Evolutionary conservation across 1,284 basidiomycete species (phyloP), one percentile per base, ranked within the genome.

Genomic region (Cystobasidium slooffiae): DNA sequence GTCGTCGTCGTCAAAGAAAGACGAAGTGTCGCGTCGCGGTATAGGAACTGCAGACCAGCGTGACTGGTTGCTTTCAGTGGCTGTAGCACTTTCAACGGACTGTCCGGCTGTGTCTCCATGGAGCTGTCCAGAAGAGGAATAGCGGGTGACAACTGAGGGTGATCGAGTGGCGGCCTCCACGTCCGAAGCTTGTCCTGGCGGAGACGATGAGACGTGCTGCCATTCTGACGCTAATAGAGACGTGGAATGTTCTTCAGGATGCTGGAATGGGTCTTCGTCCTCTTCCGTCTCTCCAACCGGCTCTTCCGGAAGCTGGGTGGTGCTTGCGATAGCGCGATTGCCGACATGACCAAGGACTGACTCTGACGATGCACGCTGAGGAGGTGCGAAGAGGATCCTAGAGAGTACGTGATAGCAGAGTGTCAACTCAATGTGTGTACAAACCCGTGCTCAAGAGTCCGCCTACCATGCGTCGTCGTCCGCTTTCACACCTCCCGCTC

Each of bases 361-460:
- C 16, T 24, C 46, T 31, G 46, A 49, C 14, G 46, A n/a, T 9
- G 43, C 24, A 46, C 44, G 9, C 44, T 39, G 20, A 59, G 31
- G 31, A 31, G 69, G 69, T 20, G 69, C 59, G 44, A 72, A 72
- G 14, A 72, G 51, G 24, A 72, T 37, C 69, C 69, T 72, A 52
- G 20, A 24, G 37, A 39, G 12, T n/a, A 18, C 7, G 31, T 10
- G 9, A 3, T 39, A 3, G 3, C 3, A 49, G 51, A 43, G n/a
- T 8, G 20, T 65, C 14, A 12, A 20, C 37, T 1, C 16, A 22
- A 16, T 31, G 18, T 31, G 51, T 9, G 43, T 4, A 18, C 58
- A 2, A 22, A 20, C 5, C 20, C 24, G 8, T 47, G 4, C 41
- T 9, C 59, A 52, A 12, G 12, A 24, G 7, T 31, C 22, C 44